Evolutionary conservation across 2,329 filamentous ascomycete species (phyloP), one percentile per base, ranked within the genome.

Genomic region (Aspergillus hortae): DNA sequence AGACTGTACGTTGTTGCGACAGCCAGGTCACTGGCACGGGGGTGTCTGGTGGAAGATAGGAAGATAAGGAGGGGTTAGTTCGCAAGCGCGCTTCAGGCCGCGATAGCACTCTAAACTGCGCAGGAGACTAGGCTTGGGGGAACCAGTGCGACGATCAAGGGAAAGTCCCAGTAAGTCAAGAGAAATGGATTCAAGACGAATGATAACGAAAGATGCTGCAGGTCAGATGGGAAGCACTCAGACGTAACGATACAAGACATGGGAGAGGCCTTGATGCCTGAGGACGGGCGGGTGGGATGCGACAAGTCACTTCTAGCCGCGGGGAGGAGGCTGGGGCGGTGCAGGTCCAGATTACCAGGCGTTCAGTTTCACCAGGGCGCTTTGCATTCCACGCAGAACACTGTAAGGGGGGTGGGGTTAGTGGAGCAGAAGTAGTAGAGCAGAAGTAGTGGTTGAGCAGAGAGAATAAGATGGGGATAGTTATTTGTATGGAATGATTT

Each of bases 1-100:
- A 54, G 52, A 50, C 58, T 55, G 57, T 57, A 53, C 56, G 60
- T 55, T 52, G 60, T 52, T 55, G 54, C 50, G 52, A 61, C 53
- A 56, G 59, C 58, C 59, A 53, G 46, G 51, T 56, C 57, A 58
- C 62, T 65, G 56, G 19, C 40, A 42, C 40, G 11, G 15, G 1
- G 40, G 60, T 51, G 45, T 41, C 30, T 41, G 40, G 42, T 40
- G 35, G 44, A 36, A 53, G 51, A 46, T 51, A 52, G 32, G 32
- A 49, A 30, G 27, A 30, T 7, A 30, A 47, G 51, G 49, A 48
- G 40, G 49, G 47, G 49, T 58, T 53, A 58, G 55, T 61, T 54
- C 54, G 19, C 51, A 45, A 54, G 49, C 49, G 57, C 55, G 56
- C 58, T 59, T 55, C 60, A 42, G 33, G 27, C 17, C 41, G 44